Evolutionary conservation across 805 yeast species (phyloP).

Genomic region (Wickerhamiella kurtzmanii): DNA sequence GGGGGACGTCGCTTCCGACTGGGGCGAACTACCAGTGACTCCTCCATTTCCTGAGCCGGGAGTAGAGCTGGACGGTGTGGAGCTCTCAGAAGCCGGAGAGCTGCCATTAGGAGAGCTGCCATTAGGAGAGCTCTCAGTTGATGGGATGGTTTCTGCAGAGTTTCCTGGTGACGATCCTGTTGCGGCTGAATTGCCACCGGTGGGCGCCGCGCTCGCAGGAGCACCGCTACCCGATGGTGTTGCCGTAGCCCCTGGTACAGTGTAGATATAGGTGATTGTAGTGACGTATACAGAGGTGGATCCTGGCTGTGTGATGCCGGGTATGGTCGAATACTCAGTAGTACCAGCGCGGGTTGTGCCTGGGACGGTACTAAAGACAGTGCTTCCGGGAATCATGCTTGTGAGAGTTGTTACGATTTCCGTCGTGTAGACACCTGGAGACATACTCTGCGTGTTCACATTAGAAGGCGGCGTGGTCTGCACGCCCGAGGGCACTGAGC

Average conservation of each 20-base stretch:
- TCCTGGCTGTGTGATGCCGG: background rate
- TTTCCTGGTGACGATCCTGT: background rate
- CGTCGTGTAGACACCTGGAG: conserved; percentile 6
- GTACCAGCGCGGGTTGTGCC: conserved; percentile 10
- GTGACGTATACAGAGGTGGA: background rate
- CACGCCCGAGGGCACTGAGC: background rate
- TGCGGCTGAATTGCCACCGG: background rate
- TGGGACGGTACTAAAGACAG: conserved; percentile 8
- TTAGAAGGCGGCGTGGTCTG: background rate
- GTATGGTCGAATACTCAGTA: conserved; percentile 1
- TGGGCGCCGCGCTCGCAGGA: too few species aligned
- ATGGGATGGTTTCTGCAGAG: too few species aligned
- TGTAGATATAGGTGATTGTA: background rate
- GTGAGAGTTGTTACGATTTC: conserved; percentile 1
- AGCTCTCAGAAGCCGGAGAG: background rate
- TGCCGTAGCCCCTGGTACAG: background rate
- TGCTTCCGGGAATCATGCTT: conserved; percentile 3
- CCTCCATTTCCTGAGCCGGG: too few species aligned
- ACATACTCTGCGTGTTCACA: conserved; percentile 4
- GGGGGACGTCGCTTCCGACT: background rate
- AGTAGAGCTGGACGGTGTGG: too few species aligned
- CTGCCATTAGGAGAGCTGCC: background rate
- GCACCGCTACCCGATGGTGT: background rate
- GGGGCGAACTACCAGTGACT: too few species aligned
- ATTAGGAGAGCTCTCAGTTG: too few species aligned